Conservation (phyloP, 2,329 filamentous ascomycete species). For the Penicillium sp. region DNA sequence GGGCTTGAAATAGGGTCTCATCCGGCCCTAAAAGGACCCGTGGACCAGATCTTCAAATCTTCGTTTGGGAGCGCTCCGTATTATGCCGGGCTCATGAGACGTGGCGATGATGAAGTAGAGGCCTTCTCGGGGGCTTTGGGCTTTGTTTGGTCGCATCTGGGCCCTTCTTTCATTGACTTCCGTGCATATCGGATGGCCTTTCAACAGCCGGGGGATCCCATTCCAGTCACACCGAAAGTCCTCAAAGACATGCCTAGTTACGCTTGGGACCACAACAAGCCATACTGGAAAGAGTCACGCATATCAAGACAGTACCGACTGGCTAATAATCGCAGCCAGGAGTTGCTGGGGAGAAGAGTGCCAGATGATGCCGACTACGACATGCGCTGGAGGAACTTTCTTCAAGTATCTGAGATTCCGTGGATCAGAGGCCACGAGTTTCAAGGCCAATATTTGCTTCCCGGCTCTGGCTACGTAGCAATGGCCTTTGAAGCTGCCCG, state of each 20-base stretch:
- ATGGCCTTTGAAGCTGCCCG: background rate
- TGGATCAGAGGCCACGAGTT: constrained; percentile 4
- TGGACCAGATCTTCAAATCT: constrained; percentile 8
- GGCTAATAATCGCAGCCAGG: background rate
- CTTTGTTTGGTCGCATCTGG: constrained; percentile 20
- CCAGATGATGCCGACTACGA: constrained; percentile 7
- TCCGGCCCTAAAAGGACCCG: constrained; percentile 30
- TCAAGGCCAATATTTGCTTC: constrained; percentile 2
- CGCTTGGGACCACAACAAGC: constrained; percentile 19
- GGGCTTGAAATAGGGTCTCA: constrained; percentile 36
- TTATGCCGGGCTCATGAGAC: constrained; percentile 14
- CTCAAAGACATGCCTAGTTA: constrained; percentile 19
- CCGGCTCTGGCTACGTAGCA: background rate
- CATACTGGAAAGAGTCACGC: constrained; percentile 18
- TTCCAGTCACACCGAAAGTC: background rate
- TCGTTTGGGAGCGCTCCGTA: constrained; percentile 4
- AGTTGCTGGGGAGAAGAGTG: background rate
- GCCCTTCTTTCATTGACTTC: background rate
- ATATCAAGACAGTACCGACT: background rate
- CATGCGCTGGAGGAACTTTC: constrained; percentile 10
- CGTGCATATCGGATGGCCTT: background rate
- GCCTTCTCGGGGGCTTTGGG: constrained; percentile 16
- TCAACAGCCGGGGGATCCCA: background rate
- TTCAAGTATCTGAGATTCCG: background rate
- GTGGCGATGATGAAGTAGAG: constrained; percentile 13